Evolutionary conservation across 768 basidiomycete species (phyloP).

Genomic region (Ramaria rubella): DNA sequence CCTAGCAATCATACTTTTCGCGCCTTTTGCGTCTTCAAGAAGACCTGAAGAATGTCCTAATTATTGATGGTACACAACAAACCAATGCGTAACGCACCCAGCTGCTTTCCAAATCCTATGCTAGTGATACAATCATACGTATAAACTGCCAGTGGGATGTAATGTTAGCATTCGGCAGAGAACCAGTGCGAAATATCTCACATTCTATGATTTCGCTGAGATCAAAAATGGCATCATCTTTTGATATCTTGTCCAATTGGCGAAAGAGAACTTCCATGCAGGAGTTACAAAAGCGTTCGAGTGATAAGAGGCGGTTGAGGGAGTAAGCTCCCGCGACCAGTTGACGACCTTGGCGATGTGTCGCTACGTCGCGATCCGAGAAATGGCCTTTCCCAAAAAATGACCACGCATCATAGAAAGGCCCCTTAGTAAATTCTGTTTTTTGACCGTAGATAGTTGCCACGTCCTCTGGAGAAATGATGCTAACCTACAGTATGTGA

Average conservation of each 20-base stretch:
- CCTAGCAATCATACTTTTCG: neutral
- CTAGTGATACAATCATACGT: conserved; percentile 1
- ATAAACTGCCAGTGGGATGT: neutral
- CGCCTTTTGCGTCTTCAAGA: neutral
- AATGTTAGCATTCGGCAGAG: neutral
- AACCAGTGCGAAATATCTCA: neutral
- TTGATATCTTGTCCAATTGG: neutral
- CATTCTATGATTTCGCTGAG: neutral
- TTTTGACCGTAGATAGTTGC: conserved; percentile 1
- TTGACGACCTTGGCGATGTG: neutral
- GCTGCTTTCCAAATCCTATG: conserved; percentile 2
- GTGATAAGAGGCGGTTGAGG: neutral
- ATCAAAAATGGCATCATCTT: neutral
- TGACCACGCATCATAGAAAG: conserved; percentile 4
- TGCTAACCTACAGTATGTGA: too few species aligned
- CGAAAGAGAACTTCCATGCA: neutral
- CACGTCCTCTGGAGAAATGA: conserved; percentile 1
- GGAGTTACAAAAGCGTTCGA: conserved; percentile 1
- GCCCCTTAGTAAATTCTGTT: neutral
- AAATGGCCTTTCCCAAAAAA: conserved; percentile 5
- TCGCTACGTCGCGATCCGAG: conserved; percentile 3
- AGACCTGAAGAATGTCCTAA: neutral
- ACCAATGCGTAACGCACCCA: neutral
- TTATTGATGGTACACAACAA: neutral
- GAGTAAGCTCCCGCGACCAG: conserved; percentile 4